Percentiles rank a stretch among this genome's conserved stretches.
Conservation (phyloP, 225 moss, liverwort and hornwort species). For the Pseudoscleropodium purum region DNA sequence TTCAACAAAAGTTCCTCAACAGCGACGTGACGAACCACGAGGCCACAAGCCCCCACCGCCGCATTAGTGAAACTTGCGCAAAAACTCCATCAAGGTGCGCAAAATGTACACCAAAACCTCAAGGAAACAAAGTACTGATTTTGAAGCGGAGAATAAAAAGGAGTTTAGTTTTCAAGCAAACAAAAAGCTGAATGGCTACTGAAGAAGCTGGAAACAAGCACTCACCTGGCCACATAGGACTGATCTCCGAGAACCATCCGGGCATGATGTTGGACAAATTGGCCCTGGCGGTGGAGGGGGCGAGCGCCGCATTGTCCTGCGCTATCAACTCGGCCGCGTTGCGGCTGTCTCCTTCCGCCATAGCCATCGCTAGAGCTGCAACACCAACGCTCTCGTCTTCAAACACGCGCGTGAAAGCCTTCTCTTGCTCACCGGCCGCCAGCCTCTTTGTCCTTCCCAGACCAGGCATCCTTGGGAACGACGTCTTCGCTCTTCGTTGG, state of each 20-base stretch:
- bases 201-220: slow-evolving; percentile 1
- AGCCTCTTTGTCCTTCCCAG: background rate
- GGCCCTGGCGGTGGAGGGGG: slow-evolving; percentile 49
- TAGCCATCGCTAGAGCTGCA: slow-evolving; percentile 8
- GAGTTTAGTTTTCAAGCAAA: background rate
- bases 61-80: background rate
- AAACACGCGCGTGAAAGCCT: background rate
- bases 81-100: background rate
- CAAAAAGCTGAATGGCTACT: background rate
- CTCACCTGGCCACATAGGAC: slow-evolving; percentile 97
- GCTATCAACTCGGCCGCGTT: slow-evolving; percentile 49
- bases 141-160: too few relatives aligned
- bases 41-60: background rate
- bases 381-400: background rate
- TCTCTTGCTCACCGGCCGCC: background rate
- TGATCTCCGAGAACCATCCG: slow-evolving; percentile 96
- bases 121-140: background rate
- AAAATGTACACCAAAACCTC: background rate
- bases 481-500: background rate
- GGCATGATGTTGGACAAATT: slow-evolving; percentile 80
- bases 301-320: slow-evolving; percentile 42
- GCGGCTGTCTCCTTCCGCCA: background rate
- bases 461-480: background rate
- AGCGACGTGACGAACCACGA: background rate
- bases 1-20: background rate